phyloP scores from a whole-genome alignment of 768 basidiomycete species.

The Mycena chlorophos region DNA sequence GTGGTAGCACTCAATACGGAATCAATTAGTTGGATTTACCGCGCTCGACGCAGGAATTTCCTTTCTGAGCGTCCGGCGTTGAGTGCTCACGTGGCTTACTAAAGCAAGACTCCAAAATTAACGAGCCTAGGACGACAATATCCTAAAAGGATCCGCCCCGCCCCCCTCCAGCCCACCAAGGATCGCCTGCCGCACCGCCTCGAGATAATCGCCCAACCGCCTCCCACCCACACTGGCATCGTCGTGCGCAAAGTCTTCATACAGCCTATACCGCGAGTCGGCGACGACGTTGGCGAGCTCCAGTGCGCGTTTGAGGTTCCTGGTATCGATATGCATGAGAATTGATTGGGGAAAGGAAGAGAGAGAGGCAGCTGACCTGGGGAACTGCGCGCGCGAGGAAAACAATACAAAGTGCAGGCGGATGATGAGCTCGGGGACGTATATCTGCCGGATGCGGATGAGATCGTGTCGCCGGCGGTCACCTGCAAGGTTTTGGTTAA shows the following conservation, averaged over 20 bases:
- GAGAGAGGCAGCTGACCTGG: slow-evolving; percentile 51
- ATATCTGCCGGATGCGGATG: slow-evolving; percentile 81
- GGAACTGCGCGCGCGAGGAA: slow-evolving; percentile 60
- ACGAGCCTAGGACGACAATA: slow-evolving; percentile 28
- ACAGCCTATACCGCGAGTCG: slow-evolving; percentile 81
- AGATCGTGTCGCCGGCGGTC: slow-evolving; percentile 67
- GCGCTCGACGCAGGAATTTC: not conserved
- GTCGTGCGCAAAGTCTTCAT: slow-evolving; percentile 76
- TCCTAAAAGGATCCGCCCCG: slow-evolving; percentile 74
- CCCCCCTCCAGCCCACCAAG: slow-evolving; percentile 72
- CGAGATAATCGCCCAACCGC: slow-evolving; percentile 71
- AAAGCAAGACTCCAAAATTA: not conserved
- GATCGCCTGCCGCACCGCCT: slow-evolving; percentile 68
- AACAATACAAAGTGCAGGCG: slow-evolving; percentile 76
- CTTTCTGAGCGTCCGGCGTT: not conserved
- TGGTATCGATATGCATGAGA: slow-evolving; percentile 28
- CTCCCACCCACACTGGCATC: slow-evolving; percentile 48
- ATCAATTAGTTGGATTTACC: no score
- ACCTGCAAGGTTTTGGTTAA: slow-evolving; percentile 28
- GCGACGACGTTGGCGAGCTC: slow-evolving; percentile 83
- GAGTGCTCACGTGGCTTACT: not conserved
- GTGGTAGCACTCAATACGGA: not conserved
- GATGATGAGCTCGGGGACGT: slow-evolving; percentile 86
- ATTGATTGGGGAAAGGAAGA: not conserved
- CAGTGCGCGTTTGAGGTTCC: slow-evolving; percentile 75